Conservation (phyloP, 2,329 filamentous ascomycete species). For the Pseudocercospora eumusae region DNA sequence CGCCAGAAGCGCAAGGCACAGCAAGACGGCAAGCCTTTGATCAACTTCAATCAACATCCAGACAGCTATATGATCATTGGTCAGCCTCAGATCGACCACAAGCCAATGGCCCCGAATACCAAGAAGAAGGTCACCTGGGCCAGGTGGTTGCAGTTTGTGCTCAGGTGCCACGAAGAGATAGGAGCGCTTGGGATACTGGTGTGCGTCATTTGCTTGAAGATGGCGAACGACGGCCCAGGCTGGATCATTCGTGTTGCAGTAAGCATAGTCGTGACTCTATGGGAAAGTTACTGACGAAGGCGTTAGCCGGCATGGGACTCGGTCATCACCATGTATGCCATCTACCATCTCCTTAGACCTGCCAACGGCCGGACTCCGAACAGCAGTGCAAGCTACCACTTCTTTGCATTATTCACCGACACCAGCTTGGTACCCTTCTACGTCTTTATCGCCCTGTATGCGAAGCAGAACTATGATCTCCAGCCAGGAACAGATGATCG, state of each 20-base stretch:
- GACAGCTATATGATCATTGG: constrained; percentile 70
- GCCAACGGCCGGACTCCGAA: constrained; percentile 71
- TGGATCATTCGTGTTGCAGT: constrained; percentile 38
- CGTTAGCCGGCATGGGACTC: constrained; percentile 72
- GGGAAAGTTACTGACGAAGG: no score
- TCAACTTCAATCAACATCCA: constrained; percentile 84
- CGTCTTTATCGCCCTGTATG: constrained; percentile 59
- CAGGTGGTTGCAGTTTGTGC: constrained; percentile 66
- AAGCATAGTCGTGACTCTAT: no score
- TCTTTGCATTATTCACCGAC: constrained; percentile 78
- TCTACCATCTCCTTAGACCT: constrained; percentile 75
- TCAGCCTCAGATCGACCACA: constrained; percentile 62
- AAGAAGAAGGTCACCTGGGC: constrained; percentile 71
- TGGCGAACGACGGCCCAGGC: constrained; percentile 36
- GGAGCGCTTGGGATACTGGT: constrained; percentile 71
- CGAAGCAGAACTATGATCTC: constrained; percentile 55
- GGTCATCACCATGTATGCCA: constrained; percentile 69
- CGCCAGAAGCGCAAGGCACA: constrained; percentile 58
- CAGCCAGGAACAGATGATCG: constrained; percentile 46
- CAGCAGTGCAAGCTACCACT: constrained; percentile 84
- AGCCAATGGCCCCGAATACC: constrained; percentile 67
- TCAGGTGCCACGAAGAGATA: constrained; percentile 68
- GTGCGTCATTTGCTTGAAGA: constrained; percentile 75
- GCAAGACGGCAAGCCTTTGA: constrained; percentile 72
- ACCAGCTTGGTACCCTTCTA: constrained; percentile 65